phyloP scores from a whole-genome alignment of 345 rosid genomes.

The Arabis hirsuta region DNA sequence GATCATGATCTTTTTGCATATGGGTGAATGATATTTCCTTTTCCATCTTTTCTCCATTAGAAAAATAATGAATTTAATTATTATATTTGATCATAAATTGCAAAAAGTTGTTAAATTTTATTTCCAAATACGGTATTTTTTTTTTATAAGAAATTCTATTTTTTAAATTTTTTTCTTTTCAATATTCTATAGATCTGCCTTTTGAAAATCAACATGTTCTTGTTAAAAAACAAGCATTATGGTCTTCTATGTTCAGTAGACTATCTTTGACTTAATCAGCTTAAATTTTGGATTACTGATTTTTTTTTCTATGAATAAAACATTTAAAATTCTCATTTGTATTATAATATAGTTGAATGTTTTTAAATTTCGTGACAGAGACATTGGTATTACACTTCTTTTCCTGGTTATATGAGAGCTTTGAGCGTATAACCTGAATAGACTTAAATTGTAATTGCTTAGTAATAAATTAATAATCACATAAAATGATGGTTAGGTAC shows the following conservation, averaged over 20 bases:
- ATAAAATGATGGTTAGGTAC: conserved; percentile 30
- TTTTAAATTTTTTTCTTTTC: neutral
- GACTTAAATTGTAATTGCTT: neutral
- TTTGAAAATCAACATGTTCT: conserved; percentile 13
- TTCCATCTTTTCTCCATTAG: neutral
- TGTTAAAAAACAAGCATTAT: neutral
- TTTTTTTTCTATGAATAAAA: too few relatives aligned
- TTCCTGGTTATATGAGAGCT: conserved; percentile 43
- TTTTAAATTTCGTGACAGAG: conserved; percentile 24
- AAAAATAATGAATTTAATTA: too few relatives aligned
- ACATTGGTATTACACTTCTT: conserved; percentile 35
- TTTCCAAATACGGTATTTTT: neutral
- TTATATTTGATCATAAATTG: neutral
- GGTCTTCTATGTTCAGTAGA: conserved; percentile 42
- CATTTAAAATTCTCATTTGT: neutral
- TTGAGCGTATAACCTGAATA: conserved; percentile 44
- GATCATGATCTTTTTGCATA: conserved; percentile 24
- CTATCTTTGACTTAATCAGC: conserved; percentile 43
- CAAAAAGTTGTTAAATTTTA: neutral
- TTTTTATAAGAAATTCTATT: neutral
- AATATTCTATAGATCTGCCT: conserved; percentile 8
- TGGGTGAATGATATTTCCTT: conserved; percentile 23
- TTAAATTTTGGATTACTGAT: conserved; percentile 10
- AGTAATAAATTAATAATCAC: neutral
- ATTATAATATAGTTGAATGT: conserved; percentile 18